A percentile compares a stretch with the other conserved stretches of the same genome.
These are phyloP conservation scores for Astragalus glycyphyllos DNA, from an alignment of 306 rosid species.

Conservation along the genomic window DNA sequence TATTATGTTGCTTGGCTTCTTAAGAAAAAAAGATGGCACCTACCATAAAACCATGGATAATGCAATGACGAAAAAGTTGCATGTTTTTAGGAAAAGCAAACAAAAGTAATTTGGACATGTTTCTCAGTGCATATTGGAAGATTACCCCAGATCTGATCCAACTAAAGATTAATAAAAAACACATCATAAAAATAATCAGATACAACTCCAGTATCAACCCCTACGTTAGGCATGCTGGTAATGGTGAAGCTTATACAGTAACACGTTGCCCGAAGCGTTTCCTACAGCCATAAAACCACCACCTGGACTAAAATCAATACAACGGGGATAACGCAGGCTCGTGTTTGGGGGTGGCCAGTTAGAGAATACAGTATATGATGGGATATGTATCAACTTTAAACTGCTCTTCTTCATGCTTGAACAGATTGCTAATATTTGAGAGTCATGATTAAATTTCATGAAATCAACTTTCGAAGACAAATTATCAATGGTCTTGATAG, in stretches of 20 bases:
- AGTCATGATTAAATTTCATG: slow-evolving; percentile 46
- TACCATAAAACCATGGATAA: too few relatives aligned
- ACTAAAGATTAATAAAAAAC: too few relatives aligned
- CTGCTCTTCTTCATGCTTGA: slow-evolving; percentile 75
- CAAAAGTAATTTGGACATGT: too few relatives aligned
- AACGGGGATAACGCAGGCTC: slow-evolving; percentile 64
- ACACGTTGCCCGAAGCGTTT: slow-evolving; percentile 74
- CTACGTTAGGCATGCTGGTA: slow-evolving; percentile 49
- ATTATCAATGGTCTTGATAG: slow-evolving; percentile 42
- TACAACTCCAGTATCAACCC: slow-evolving; percentile 25
- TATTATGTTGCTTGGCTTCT: too few relatives aligned
- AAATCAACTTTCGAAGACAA: slow-evolving; percentile 37
- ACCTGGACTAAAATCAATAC: slow-evolving; percentile 87
- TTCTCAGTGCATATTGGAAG: too few relatives aligned
- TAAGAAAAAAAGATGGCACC: too few relatives aligned
- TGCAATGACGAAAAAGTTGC: too few relatives aligned
- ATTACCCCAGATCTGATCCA: too few relatives aligned
- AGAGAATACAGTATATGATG: slow-evolving; percentile 75
- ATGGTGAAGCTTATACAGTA: slow-evolving; percentile 61
- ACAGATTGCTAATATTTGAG: slow-evolving; percentile 57
- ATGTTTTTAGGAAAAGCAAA: too few relatives aligned
- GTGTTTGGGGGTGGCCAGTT: slow-evolving; percentile 74
- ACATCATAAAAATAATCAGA: not conserved
- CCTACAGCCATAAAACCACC: slow-evolving; percentile 94
- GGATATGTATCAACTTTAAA: slow-evolving; percentile 75